Percentiles rank a stretch among this genome's conserved stretches.
Conservation (phyloP, 108 stramenopile species). For the Fragilaria crotonensis region DNA sequence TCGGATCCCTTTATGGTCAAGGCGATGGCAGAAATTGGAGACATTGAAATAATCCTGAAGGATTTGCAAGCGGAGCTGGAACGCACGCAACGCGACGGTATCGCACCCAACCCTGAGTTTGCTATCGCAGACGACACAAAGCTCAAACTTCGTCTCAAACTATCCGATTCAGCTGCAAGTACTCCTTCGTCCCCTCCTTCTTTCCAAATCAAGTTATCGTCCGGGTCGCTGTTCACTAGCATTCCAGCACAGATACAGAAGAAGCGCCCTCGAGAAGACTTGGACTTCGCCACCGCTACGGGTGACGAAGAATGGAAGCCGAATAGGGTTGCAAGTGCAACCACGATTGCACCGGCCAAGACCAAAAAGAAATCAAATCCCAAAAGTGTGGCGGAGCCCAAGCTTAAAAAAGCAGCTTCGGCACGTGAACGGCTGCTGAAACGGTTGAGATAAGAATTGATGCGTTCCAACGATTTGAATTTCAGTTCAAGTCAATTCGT, state of each 20-base stretch:
- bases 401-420: conserved; percentile 1
- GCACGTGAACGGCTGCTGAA: conserved; percentile 19
- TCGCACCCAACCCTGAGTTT: conserved; percentile 5
- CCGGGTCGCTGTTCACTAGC: conserved; percentile 3
- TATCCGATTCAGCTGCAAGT: neutral
- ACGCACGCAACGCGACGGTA: conserved; percentile 7
- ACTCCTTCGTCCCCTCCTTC: neutral
- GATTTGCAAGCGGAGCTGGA: conserved; percentile 12
- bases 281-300: conserved; percentile 6
- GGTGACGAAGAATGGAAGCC: conserved; percentile 25
- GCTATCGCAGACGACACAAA: conserved; percentile 1
- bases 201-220: conserved; percentile 18
- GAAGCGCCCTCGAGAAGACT: conserved; percentile 14
- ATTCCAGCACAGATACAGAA: neutral
- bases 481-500: too few species aligned
- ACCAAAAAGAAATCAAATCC: neutral
- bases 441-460: conserved; percentile 15
- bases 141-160: conserved; percentile 1
- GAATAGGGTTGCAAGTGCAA: neutral
- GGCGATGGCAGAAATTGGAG: conserved; percentile 2
- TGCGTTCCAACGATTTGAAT: too few species aligned
- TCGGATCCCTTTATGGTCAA: neutral
- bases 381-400: neutral
- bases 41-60: conserved; percentile 17
- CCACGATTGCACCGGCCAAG: neutral